These are phyloP conservation scores for Biscogniauxia mediterranea DNA, from an alignment of 2,329 filamentous ascomycete species.

Conservation along the genomic window DNA sequence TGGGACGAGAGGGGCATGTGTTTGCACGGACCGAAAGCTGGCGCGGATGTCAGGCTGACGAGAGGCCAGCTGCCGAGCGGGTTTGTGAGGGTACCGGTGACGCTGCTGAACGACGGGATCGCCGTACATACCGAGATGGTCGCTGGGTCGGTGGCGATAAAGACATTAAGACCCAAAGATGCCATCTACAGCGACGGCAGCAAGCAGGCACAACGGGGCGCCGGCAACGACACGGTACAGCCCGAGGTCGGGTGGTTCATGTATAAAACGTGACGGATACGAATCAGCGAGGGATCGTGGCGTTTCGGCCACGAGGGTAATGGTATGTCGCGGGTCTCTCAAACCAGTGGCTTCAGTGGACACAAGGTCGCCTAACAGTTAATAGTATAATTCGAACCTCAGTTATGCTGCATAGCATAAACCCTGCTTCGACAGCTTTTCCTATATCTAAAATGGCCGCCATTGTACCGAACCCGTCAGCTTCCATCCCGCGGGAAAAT, in stretches of 20 bases:
- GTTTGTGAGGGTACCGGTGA: slow-evolving; percentile 29
- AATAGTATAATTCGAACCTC: neutral
- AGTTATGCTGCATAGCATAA: neutral
- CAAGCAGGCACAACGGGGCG: slow-evolving; percentile 7
- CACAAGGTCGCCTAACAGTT: neutral
- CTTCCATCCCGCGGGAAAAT: neutral
- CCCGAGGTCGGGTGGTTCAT: slow-evolving; percentile 33
- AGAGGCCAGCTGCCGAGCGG: slow-evolving; percentile 30
- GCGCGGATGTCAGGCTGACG: slow-evolving; percentile 17
- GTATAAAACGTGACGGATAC: slow-evolving; percentile 23
- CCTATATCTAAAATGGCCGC: neutral
- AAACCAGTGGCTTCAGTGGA: neutral
- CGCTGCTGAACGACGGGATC: slow-evolving; percentile 25
- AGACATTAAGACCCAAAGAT: slow-evolving; percentile 18
- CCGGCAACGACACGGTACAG: slow-evolving; percentile 28
- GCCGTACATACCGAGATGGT: slow-evolving; percentile 30
- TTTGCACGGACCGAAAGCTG: slow-evolving; percentile 19
- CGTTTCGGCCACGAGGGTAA: slow-evolving; percentile 12
- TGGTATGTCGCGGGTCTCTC: slow-evolving; percentile 12
- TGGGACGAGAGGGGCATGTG: slow-evolving; percentile 29
- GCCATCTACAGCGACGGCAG: slow-evolving; percentile 2
- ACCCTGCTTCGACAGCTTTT: neutral
- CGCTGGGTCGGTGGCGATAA: slow-evolving; percentile 30
- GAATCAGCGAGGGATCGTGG: slow-evolving; percentile 2
- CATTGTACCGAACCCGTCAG: neutral